phyloP scores from a whole-genome alignment of 73 alveolate genomes.

The Paramecium sonneborni region DNA sequence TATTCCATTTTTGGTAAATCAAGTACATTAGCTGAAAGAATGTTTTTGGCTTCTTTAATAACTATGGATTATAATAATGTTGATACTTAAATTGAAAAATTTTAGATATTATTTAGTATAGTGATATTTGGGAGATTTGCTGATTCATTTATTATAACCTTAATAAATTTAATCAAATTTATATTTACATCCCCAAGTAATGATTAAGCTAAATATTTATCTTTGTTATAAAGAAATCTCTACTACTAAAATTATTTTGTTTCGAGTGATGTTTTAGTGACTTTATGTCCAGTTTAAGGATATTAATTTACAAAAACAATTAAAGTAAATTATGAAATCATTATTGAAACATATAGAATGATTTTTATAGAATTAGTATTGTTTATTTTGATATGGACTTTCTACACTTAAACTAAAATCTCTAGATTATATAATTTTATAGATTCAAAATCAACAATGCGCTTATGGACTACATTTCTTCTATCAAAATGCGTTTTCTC shows the following conservation, averaged over 20 bases:
- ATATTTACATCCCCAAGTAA: neutral
- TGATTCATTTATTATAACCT: neutral
- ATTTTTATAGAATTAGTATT: neutral
- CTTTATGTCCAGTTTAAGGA: conserved; percentile 22
- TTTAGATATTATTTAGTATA: neutral
- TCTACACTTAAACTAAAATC: neutral
- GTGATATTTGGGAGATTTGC: neutral
- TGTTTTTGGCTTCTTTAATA: neutral
- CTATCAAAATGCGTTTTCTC: neutral
- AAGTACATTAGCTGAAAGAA: neutral
- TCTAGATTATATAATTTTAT: neutral
- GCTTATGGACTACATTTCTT: neutral
- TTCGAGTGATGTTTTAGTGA: neutral
- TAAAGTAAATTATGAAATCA: neutral
- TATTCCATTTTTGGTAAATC: neutral
- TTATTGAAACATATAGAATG: neutral
- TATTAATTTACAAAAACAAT: conserved; percentile 21
- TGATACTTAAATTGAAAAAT: neutral
- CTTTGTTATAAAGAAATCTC: neutral
- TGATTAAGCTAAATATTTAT: conserved; percentile 43
- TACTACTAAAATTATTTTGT: neutral
- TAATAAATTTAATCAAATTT: neutral
- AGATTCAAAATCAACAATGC: neutral
- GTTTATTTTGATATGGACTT: neutral
- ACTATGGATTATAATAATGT: neutral